Evolutionary conservation across 2,329 filamentous ascomycete genomes (phyloP).

Genomic region (Aspergillus versicolor): DNA sequence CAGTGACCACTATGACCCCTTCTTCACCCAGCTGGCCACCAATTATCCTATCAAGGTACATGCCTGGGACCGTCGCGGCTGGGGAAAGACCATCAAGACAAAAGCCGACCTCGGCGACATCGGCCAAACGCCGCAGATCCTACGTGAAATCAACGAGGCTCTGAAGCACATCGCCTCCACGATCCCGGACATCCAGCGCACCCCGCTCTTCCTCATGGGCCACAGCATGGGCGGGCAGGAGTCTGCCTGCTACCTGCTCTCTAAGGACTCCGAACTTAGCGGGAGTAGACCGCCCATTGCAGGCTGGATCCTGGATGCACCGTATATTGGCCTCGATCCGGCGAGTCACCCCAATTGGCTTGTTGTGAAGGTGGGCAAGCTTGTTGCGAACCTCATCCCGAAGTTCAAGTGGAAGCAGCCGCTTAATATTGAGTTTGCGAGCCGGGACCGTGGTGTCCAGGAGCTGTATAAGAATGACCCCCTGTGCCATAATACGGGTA

Average conservation of each 20-base stretch:
- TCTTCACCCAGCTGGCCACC: conserved; percentile 2
- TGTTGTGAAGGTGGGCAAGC: not conserved
- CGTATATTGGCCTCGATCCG: not conserved
- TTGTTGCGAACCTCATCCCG: not conserved
- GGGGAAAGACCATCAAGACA: not conserved
- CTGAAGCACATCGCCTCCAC: not conserved
- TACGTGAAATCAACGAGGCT: conserved; percentile 3
- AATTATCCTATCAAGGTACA: conserved; percentile 6
- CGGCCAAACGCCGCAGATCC: not conserved
- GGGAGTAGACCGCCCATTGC: not conserved
- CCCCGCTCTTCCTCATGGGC: conserved; percentile 6
- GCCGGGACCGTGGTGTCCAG: not conserved
- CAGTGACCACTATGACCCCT: conserved; percentile 6
- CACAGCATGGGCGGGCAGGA: conserved; percentile 9
- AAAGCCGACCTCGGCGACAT: not conserved
- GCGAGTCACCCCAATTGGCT: conserved; percentile 4
- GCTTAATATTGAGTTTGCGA: conserved; percentile 1
- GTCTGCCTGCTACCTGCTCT: conserved; percentile 7
- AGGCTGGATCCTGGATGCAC: not conserved
- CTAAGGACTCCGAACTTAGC: not conserved
- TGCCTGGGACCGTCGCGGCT: conserved; percentile 5
- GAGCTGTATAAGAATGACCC: conserved; percentile 1
- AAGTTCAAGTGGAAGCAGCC: conserved; percentile 1
- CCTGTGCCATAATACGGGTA: conserved; percentile 6
- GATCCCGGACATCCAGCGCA: not conserved